Base-by-base conservation (phyloP, 2,329 filamentous ascomycete genomes). In the Didymella glomerata region DNA sequence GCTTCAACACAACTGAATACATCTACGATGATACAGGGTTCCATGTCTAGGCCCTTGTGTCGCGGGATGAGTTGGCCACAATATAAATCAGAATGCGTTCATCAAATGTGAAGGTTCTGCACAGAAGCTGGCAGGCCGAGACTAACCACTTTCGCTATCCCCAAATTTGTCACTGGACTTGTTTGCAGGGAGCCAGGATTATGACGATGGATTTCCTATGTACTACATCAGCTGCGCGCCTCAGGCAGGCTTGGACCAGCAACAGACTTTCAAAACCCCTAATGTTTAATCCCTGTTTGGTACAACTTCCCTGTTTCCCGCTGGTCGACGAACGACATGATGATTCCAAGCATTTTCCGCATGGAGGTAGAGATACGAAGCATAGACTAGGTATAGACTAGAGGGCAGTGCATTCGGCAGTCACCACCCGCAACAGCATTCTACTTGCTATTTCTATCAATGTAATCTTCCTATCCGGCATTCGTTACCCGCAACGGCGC, bases 271-370 rank as follows among this genome's bases (percentile, higher is more conserved):
- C 16, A 30, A 13, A 30, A 48, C 3, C 9, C 22, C 14, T 57
- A 57, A 57, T 57, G 27, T 57, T 30, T 53, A 44, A 44, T 24
- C 16, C 2, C 11, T 47, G 48, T 52, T 20, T 57, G 25, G 34
- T 13, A 57, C 34, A 47, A 14, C 7, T 9, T n/a, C 28, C 2
- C 18, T 11, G 32, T 36, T 18, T 34, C n/a, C 32, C 16, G 42
- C 54, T 51, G 20, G 42, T 25, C 34, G 20, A 42, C 10, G 34
- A 9, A 47, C 22, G 24, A 13, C 20, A 41, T 56, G 36, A 38
- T 45, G 46, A 30, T 24, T 25, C 18, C 2, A 16, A 40, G n/a
- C 14, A 24, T 32, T 14, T 30, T 16, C 5, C 27, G 44, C 9
- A 32, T 42, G 20, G 9, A 38, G 22, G 4, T 18, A 34, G 34